Base-by-base conservation (phyloP, 257 asterid species). In the Fraxinus pennsylvanica region DNA sequence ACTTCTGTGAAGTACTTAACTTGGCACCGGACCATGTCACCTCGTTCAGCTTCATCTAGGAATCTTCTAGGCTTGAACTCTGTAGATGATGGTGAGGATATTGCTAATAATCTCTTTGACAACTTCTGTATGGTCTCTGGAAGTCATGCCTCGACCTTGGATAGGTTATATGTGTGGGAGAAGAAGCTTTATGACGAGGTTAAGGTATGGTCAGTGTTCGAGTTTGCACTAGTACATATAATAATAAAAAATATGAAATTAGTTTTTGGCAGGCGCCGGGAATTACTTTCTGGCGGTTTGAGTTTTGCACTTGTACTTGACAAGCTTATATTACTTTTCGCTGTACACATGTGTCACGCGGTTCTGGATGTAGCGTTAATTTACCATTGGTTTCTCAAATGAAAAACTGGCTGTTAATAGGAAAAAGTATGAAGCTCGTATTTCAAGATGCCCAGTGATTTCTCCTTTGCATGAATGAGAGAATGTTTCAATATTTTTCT, bases 141-240 rank as follows among this genome's bases (percentile, higher is more conserved):
- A 79, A 96, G 97, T 74, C 99, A 96, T 78, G 99, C 99, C 74
- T 96, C 97, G 57, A 96, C 98, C 69, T 86, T 96, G 81, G 99
- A 93, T 80, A 85, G 97, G 84, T 90, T 96, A 59, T 89, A 88
- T 84, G 99, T 98, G 30, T 96, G 99, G 99, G 99, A 96, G 84
- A 92, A 91, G 90, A 96, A 96, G 88, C 95, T 96, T 74, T 96
- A 91, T 72, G 98, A 96, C 22, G 99, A 96, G 91, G 98, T 96
- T 81, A 93, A 96, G 99, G 99, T 90, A 85, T 35, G 90, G 13
- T 77, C 30, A 43, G 59, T 38, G 57, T 73, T 80, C 30, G 50
- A 77, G 32, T 71, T 21, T 59, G 9, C 68, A n/a, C 50, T 15
- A 12, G 27, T 73, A 70, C 50, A 27, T 65, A 61, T 50, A 19